Percentiles rank a stretch among this genome's conserved stretches.
These are phyloP conservation scores for Eucalyptus camaldulensis DNA, from an alignment of 345 rosid species.

Conservation along the genomic window DNA sequence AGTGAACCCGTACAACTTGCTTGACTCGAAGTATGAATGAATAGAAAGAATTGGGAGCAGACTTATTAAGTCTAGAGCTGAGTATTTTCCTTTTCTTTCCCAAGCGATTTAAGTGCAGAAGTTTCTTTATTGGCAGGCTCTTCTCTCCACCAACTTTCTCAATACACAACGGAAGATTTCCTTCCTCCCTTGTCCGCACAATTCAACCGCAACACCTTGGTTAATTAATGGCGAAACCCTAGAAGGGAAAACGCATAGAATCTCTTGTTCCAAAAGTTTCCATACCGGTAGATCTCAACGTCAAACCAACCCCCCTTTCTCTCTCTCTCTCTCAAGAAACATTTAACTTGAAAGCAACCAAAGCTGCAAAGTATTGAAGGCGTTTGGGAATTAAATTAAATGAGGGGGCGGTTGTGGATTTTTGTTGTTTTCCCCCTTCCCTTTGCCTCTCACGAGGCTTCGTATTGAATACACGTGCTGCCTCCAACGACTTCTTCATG, in stretches of 20 bases:
- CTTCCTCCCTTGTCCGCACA: neutral
- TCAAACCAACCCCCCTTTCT: neutral
- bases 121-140: neutral
- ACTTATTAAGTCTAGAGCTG: neutral
- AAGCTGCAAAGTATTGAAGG: neutral
- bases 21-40: neutral
- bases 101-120: neutral
- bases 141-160: neutral
- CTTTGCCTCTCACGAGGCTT: neutral
- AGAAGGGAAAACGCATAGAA: neutral
- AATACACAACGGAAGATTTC: neutral
- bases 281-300: slow-evolving; percentile 4
- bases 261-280: neutral
- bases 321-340: neutral
- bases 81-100: neutral
- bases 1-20: neutral
- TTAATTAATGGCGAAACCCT: neutral
- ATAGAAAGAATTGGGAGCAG: neutral
- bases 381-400: neutral
- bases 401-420: neutral
- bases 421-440: neutral
- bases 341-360: neutral
- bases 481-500: neutral
- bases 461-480: neutral
- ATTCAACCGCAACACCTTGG: neutral